Evolutionary conservation across 495 filamentous ascomycete species (phyloP).

Genomic region (Chaetomium fimeti): DNA sequence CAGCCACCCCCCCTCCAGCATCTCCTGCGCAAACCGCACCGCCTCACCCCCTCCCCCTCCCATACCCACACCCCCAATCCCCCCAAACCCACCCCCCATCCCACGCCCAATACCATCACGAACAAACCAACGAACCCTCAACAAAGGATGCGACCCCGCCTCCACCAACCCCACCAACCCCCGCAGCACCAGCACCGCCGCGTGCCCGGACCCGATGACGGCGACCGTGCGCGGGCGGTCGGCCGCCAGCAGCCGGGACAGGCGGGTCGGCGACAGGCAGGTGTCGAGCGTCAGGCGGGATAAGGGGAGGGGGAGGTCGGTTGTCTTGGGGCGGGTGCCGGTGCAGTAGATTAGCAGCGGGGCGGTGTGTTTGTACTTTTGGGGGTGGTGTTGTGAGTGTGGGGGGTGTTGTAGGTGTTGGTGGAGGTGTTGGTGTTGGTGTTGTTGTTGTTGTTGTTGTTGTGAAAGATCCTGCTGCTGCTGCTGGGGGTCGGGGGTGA

Average conservation of each 20-base stretch:
- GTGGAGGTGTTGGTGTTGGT: background rate
- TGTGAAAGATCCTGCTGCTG: no score
- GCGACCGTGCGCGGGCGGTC: conserved; percentile 18
- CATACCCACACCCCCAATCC: no score
- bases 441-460: no score
- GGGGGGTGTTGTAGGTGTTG: background rate
- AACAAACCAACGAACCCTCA: background rate
- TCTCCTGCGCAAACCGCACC: conserved; percentile 11
- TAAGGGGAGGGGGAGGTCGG: background rate
- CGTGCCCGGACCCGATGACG: conserved; percentile 29
- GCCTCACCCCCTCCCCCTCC: conserved; percentile 19
- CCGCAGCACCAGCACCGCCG: conserved; percentile 43
- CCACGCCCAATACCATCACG: no score
- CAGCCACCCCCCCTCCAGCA: background rate
- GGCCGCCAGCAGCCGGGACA: conserved; percentile 4
- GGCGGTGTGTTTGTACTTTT: background rate
- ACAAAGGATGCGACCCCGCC: conserved; percentile 38
- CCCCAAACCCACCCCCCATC: no score
- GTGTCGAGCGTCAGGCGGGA: conserved; percentile 16
- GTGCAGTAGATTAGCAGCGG: conserved; percentile 30
- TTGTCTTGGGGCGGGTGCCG: conserved; percentile 17
- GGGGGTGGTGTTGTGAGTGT: no score
- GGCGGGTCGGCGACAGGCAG: conserved; percentile 17
- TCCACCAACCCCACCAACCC: conserved; percentile 49
- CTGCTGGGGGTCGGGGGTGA: background rate